Conservation (phyloP, 1,284 basidiomycete genomes). For the Naganishia liquefaciens region DNA sequence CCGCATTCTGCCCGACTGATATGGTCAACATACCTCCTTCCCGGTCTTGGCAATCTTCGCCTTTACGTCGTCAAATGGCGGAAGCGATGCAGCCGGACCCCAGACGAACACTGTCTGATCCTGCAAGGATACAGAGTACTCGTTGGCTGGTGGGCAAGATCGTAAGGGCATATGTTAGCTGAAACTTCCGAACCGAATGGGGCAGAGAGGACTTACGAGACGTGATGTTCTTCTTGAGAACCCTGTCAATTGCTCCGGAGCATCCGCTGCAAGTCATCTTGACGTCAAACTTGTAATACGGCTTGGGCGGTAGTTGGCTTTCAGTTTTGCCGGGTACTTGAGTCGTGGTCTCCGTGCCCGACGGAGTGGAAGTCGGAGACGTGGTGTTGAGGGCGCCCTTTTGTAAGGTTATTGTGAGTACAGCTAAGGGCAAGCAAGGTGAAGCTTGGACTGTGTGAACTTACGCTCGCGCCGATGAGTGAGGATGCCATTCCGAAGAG, state of each 20-base stretch:
- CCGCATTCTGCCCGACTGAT: neutral
- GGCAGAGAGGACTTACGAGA: constrained; percentile 44
- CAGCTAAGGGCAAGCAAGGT: neutral
- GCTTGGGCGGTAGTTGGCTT: constrained; percentile 37
- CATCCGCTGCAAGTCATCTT: constrained; percentile 54
- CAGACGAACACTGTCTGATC: constrained; percentile 50
- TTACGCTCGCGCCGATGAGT: constrained; percentile 27
- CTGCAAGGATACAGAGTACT: constrained; percentile 47
- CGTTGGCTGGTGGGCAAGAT: constrained; percentile 14
- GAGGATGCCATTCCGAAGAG: constrained; percentile 16
- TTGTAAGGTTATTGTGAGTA: neutral
- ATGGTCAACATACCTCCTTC: constrained; percentile 43
- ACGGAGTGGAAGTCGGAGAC: neutral
- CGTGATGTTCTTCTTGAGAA: constrained; percentile 50
- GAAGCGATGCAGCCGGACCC: constrained; percentile 48
- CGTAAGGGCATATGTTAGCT: neutral
- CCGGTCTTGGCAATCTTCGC: constrained; percentile 54
- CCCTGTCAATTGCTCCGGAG: constrained; percentile 52
- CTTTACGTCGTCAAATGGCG: constrained; percentile 45
- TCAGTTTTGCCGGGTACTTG: constrained; percentile 14
- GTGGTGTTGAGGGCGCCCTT: constrained; percentile 5
- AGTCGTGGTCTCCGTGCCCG: constrained; percentile 19
- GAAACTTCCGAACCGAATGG: neutral
- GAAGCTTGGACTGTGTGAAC: neutral
- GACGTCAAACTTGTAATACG: constrained; percentile 51